A percentile compares a stretch with the other conserved stretches of the same genome.
Evolutionary conservation across 129 eudicot species (phyloP).

Genomic region (Pseudognaphalium luteoalbum): DNA sequence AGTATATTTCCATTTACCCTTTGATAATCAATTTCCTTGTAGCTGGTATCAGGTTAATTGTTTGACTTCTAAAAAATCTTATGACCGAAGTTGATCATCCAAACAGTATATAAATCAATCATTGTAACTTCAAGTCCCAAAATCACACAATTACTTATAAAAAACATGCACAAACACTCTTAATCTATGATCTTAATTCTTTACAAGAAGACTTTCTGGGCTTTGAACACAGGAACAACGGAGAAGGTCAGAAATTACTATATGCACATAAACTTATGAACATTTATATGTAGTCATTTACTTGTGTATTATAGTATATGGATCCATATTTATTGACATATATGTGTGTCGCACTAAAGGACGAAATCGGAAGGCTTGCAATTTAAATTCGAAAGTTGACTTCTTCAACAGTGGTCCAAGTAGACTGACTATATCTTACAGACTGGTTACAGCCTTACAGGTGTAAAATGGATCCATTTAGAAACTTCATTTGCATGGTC

Average conservation of each 20-base stretch:
- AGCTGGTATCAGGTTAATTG: not conserved
- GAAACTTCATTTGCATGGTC: slow-evolving; percentile 1
- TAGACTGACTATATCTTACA: slow-evolving; percentile 15
- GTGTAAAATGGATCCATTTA: slow-evolving; percentile 25
- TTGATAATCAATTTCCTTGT: not conserved
- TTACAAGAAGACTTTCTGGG: not conserved
- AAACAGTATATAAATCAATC: not conserved
- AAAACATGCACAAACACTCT: not conserved
- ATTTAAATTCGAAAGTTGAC: not conserved
- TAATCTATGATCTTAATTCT: not conserved
- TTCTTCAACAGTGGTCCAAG: slow-evolving; percentile 12
- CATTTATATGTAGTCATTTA: not conserved
- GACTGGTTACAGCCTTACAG: slow-evolving; percentile 26
- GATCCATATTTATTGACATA: not conserved
- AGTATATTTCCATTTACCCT: not conserved
- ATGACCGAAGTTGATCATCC: not conserved
- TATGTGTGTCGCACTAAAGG: not conserved
- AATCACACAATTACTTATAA: not conserved
- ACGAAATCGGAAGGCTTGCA: not conserved
- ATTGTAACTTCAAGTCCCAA: not conserved
- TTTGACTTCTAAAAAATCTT: not conserved
- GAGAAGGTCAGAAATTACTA: not conserved
- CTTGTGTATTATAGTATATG: not conserved
- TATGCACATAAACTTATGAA: not conserved
- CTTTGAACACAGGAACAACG: not conserved